A percentile compares a stretch with the other conserved stretches of the same genome.
Conservation (phyloP, 768 basidiomycete genomes). For the Tricholoma furcatifolium region DNA sequence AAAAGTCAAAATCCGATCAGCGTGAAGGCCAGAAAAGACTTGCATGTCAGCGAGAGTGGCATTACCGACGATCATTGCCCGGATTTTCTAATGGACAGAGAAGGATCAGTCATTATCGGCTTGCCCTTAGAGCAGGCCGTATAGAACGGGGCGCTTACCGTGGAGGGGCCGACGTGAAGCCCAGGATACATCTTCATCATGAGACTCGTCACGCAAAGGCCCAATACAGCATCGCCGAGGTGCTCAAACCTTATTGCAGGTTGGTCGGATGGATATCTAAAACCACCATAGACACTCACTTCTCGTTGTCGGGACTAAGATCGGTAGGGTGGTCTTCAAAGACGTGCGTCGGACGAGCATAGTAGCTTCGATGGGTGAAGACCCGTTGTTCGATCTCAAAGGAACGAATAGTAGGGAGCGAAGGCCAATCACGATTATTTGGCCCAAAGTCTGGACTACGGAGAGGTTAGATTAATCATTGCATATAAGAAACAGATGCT, state of each 20-base stretch:
- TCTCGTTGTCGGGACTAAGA: conserved; percentile 81
- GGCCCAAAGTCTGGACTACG: conserved; percentile 44
- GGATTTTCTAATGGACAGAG: conserved; percentile 61
- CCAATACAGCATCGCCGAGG: conserved; percentile 73
- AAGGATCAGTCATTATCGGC: conserved; percentile 2
- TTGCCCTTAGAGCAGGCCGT: conserved; percentile 8
- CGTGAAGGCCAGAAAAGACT: conserved; percentile 13
- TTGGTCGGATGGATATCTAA: background rate
- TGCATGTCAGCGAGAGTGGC: conserved; percentile 71
- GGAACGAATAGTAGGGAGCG: conserved; percentile 55
- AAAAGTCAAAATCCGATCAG: conserved; percentile 1
- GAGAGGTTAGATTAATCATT: background rate
- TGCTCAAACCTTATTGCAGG: conserved; percentile 58
- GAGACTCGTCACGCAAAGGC: conserved; percentile 63
- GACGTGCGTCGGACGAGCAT: conserved; percentile 66
- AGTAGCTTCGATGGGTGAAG: conserved; percentile 76
- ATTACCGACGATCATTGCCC: conserved; percentile 75
- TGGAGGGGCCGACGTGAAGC: conserved; percentile 74
- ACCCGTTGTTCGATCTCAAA: conserved; percentile 49
- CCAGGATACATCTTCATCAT: conserved; percentile 64
- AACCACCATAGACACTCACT: conserved; percentile 38
- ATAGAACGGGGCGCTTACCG: conserved; percentile 42
- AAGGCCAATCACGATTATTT: conserved; percentile 46
- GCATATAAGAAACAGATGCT: background rate
- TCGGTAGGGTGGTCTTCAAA: conserved; percentile 76